Conservation (phyloP, 2,329 filamentous ascomycete genomes). For the Calonectria naviculata region DNA sequence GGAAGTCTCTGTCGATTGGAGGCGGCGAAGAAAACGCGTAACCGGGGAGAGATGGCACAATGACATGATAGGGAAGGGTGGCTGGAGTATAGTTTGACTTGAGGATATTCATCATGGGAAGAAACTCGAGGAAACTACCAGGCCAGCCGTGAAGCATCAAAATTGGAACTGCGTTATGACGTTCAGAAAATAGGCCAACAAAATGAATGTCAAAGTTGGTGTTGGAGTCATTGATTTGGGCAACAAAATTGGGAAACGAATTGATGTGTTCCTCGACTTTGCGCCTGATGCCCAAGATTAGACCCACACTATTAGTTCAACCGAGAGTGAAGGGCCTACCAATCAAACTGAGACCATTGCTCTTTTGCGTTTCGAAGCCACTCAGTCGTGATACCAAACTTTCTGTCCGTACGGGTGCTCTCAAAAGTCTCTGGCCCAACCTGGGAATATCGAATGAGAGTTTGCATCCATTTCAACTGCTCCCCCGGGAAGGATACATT, state of each 20-base stretch:
- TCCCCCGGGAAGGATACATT: neutral
- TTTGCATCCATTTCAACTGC: neutral
- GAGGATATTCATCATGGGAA: neutral
- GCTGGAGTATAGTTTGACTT: neutral
- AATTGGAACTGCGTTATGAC: neutral
- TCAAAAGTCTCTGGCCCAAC: neutral
- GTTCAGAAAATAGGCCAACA: neutral
- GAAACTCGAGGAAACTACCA: conserved; percentile 9
- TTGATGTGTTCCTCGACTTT: neutral
- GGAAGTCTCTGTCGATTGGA: neutral
- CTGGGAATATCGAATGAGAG: neutral
- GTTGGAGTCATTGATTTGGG: neutral
- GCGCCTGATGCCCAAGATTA: neutral
- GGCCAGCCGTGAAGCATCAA: conserved; percentile 4
- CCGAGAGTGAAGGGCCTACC: neutral
- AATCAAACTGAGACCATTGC: neutral
- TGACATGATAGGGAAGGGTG: neutral
- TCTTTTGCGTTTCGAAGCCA: neutral
- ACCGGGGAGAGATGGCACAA: neutral
- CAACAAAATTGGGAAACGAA: neutral
- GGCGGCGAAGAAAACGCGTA: neutral
- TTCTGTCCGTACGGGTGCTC: neutral
- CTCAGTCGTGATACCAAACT: neutral
- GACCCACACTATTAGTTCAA: neutral
- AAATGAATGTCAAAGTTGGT: neutral